A percentile compares a stretch with the other conserved stretches of the same genome.
Conservation (phyloP, 805 yeast species). For the Cyberlindnera xishuangbannaensis region DNA sequence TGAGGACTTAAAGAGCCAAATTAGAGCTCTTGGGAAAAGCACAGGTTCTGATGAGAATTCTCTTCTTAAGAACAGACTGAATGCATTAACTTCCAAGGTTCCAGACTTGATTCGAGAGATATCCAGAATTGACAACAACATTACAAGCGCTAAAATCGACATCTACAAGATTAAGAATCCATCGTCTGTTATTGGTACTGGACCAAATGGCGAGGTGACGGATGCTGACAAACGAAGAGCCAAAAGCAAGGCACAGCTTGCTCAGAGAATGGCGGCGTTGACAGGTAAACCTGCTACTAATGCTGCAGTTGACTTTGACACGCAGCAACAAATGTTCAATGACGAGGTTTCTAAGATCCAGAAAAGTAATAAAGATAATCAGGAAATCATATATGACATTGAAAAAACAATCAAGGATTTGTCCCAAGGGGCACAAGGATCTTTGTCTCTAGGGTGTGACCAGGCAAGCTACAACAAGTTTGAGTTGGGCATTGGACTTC, state of each 20-base stretch:
- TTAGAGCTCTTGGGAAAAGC: conserved; percentile 39
- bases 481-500: conserved; percentile 78
- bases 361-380: conserved; percentile 49
- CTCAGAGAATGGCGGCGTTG: conserved; percentile 86
- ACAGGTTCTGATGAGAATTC: conserved; percentile 30
- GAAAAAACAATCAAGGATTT: conserved; percentile 64
- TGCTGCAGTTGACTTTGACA: conserved; percentile 32
- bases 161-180: conserved; percentile 65
- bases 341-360: conserved; percentile 47
- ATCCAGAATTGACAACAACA: conserved; percentile 57
- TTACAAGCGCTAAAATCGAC: conserved; percentile 61
- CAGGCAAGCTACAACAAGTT: conserved; percentile 59
- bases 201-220: conserved; percentile 81
- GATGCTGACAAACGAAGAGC: conserved; percentile 79
- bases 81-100: conserved; percentile 60
- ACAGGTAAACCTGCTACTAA: conserved; percentile 64
- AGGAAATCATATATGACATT: conserved; percentile 61
- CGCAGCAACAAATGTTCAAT: conserved; percentile 35
- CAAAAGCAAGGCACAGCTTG: conserved; percentile 68
- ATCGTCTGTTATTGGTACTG: conserved; percentile 69
- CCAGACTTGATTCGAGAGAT: conserved; percentile 67
- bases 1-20: conserved; percentile 56
- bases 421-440: conserved; percentile 34
- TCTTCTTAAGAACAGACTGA: conserved; percentile 51
- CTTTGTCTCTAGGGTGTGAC: conserved; percentile 28